phyloP scores from a whole-genome alignment of 2,329 filamentous ascomycete genomes.

The Diaporthe humulicola region DNA sequence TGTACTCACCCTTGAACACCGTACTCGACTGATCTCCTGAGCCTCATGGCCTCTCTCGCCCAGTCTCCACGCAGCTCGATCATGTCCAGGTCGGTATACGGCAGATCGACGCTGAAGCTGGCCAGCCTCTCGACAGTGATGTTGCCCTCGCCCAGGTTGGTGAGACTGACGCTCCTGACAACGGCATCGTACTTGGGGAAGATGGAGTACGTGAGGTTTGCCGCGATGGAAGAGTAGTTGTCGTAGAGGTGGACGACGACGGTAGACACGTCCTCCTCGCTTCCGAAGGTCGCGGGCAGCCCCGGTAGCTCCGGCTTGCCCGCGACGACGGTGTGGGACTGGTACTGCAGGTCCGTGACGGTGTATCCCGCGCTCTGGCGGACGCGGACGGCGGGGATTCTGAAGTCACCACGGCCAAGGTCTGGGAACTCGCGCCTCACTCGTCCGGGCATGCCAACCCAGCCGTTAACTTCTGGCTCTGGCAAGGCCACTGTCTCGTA shows the following conservation, averaged over 20 bases:
- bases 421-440: constrained; percentile 74
- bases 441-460: constrained; percentile 64
- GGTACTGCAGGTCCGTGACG: constrained; percentile 69
- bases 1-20: constrained; percentile 64
- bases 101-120: constrained; percentile 73
- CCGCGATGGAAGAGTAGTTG: constrained; percentile 68
- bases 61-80: constrained; percentile 74
- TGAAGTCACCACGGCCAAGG: constrained; percentile 73
- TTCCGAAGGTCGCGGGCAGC: constrained; percentile 71
- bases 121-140: constrained; percentile 69
- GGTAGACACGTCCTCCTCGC: constrained; percentile 68
- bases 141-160: constrained; percentile 66
- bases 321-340: constrained; percentile 65
- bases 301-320: constrained; percentile 70
- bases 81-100: constrained; percentile 72
- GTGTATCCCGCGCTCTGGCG: constrained; percentile 70
- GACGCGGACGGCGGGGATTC: constrained; percentile 72
- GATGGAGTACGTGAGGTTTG: constrained; percentile 72
- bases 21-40: constrained; percentile 67
- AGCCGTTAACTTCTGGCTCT: constrained; percentile 62
- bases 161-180: constrained; percentile 71
- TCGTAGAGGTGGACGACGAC: constrained; percentile 71
- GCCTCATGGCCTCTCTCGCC: constrained; percentile 69
- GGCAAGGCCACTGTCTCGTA: constrained; percentile 59
- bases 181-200: constrained; percentile 74